Conservation (phyloP, 768 basidiomycete genomes). For the Tulasnella sp. region DNA sequence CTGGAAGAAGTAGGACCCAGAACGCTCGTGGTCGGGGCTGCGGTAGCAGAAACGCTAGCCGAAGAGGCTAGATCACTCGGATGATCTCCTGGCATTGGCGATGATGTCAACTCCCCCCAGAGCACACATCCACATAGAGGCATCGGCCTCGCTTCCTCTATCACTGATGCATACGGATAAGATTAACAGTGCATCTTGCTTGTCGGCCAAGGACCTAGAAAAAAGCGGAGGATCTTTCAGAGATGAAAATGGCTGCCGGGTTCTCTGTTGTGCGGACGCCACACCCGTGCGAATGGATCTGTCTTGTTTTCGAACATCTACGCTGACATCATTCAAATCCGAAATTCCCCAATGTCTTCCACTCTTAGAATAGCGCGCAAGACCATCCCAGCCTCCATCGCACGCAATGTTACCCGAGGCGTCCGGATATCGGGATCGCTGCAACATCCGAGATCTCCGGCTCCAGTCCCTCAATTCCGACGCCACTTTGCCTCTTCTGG, state of each 20-base stretch:
- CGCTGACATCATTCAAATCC: background rate
- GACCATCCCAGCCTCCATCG: background rate
- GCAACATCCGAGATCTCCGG: background rate
- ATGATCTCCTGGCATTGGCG: too few species aligned
- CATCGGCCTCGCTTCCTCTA: too few species aligned
- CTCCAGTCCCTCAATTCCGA: background rate
- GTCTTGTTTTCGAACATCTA: background rate
- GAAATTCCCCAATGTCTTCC: constrained; percentile 2
- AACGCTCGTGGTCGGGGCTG: background rate
- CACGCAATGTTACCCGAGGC: background rate
- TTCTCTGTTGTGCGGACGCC: background rate
- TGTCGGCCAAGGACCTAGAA: too few species aligned
- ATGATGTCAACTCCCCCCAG: too few species aligned
- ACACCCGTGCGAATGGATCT: background rate
- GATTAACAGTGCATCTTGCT: too few species aligned
- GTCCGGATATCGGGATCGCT: background rate
- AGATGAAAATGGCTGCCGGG: too few species aligned
- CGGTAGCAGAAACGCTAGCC: too few species aligned
- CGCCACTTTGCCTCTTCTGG: background rate
- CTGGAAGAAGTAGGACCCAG: constrained; percentile 9
- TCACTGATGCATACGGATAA: too few species aligned
- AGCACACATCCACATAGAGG: too few species aligned
- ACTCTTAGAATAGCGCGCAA: background rate
- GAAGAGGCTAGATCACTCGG: too few species aligned
- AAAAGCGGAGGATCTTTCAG: too few species aligned